phyloP scores from a whole-genome alignment of 345 rosid genomes.

The Brassica cretica region DNA sequence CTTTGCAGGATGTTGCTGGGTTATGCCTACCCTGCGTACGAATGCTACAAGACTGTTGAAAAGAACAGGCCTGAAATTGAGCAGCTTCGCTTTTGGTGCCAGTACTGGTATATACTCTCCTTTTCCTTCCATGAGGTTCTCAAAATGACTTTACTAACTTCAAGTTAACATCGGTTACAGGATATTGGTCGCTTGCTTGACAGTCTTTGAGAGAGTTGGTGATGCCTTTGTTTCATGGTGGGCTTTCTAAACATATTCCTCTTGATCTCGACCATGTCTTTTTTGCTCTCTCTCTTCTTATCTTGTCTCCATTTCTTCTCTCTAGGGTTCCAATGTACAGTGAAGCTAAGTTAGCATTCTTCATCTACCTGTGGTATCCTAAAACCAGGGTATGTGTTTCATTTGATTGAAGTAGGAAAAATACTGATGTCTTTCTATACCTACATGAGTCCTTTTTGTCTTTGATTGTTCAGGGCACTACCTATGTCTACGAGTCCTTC shows the following conservation, averaged over 20 bases:
- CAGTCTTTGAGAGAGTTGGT: conserved; percentile 69
- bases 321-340: conserved; percentile 79
- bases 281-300: not conserved
- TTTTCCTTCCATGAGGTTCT: not conserved
- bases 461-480: conserved; percentile 51
- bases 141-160: not conserved
- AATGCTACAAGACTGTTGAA: conserved; percentile 74
- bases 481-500: conserved; percentile 56
- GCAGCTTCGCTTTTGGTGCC: conserved; percentile 80
- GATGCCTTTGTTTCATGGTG: conserved; percentile 77
- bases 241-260: not conserved
- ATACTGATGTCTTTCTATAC: not conserved
- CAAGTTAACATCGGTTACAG: conserved; percentile 35
- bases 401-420: not conserved
- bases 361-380: conserved; percentile 75
- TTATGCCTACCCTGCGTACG: conserved; percentile 77
- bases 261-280: not conserved
- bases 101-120: conserved; percentile 55
- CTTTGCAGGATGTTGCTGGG: conserved; percentile 62
- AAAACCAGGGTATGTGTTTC: conserved; percentile 60
- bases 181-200: conserved; percentile 74
- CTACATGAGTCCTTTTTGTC: not conserved
- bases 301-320: conserved; percentile 25
- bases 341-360: conserved; percentile 79
- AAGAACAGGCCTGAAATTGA: conserved; percentile 49